Conservation (phyloP, 108 stramenopile species). For the Pseudonitzschia multiseries region DNA sequence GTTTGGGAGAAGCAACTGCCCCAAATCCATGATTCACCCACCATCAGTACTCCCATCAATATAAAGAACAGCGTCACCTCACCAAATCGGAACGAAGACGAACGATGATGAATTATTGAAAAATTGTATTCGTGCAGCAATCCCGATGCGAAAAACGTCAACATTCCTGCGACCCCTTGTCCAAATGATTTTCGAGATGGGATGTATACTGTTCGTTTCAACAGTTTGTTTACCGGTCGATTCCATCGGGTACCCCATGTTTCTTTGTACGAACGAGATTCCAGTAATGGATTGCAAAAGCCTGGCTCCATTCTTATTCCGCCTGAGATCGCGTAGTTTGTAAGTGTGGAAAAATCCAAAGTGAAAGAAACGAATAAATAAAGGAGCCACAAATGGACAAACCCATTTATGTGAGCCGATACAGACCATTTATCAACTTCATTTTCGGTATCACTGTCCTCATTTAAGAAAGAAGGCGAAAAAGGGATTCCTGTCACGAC, state of each 20-base stretch:
- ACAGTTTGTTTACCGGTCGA: constrained; percentile 26
- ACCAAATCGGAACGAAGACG: constrained; percentile 21
- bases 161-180: constrained; percentile 11
- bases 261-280: constrained; percentile 32
- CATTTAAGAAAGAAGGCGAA: neutral
- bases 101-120: constrained; percentile 28
- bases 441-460: neutral
- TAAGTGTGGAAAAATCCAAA: constrained; percentile 29
- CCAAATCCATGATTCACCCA: constrained; percentile 30
- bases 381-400: constrained; percentile 37
- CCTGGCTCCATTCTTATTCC: constrained; percentile 23
- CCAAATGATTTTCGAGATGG: constrained; percentile 11
- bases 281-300: constrained; percentile 35
- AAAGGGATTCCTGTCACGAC: neutral
- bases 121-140: constrained; percentile 47
- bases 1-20: constrained; percentile 3
- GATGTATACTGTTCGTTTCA: constrained; percentile 40
- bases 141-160: constrained; percentile 40
- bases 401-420: constrained; percentile 17
- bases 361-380: constrained; percentile 27
- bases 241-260: constrained; percentile 44
- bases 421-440: neutral
- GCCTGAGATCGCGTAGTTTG: neutral
- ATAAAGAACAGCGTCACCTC: constrained; percentile 34
- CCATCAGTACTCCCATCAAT: constrained; percentile 36